Evolutionary conservation across 805 yeast species (phyloP).

Genomic region (Ogataea polymorpha): DNA sequence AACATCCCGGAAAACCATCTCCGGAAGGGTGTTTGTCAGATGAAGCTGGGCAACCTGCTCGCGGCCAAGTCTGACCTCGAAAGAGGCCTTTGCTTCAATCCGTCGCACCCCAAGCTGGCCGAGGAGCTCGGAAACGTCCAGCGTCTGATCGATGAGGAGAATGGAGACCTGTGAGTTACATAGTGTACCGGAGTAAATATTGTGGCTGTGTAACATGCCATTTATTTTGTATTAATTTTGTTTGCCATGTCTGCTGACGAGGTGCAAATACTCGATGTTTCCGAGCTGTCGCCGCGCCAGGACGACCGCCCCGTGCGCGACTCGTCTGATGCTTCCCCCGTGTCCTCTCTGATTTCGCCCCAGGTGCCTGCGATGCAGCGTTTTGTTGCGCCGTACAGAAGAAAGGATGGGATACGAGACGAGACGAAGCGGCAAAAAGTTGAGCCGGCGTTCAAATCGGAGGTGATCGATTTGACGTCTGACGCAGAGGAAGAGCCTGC

Average conservation of each 20-base stretch:
- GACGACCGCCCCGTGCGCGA: neutral
- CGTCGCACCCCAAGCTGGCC: constrained; percentile 46
- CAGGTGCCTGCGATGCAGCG: neutral
- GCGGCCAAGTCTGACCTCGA: constrained; percentile 66
- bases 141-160: constrained; percentile 51
- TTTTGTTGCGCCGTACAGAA: neutral
- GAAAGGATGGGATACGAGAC: neutral
- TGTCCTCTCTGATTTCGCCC: neutral
- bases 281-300: neutral
- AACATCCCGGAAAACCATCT: constrained; percentile 66
- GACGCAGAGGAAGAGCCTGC: constrained; percentile 6
- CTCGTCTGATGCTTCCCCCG: neutral
- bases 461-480: constrained; percentile 19
- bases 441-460: neutral
- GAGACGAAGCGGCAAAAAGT: neutral
- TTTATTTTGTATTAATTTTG: neutral
- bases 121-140: constrained; percentile 47
- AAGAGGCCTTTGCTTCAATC: constrained; percentile 66
- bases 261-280: neutral
- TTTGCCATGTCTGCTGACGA: constrained; percentile 2
- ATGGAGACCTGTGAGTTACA: constrained; percentile 43
- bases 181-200: neutral
- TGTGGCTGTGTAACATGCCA: neutral
- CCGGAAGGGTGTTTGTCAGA: constrained; percentile 63
- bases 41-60: constrained; percentile 58